Evolutionary conservation across 257 asterid species (phyloP).

Genomic region (Plantago major): DNA sequence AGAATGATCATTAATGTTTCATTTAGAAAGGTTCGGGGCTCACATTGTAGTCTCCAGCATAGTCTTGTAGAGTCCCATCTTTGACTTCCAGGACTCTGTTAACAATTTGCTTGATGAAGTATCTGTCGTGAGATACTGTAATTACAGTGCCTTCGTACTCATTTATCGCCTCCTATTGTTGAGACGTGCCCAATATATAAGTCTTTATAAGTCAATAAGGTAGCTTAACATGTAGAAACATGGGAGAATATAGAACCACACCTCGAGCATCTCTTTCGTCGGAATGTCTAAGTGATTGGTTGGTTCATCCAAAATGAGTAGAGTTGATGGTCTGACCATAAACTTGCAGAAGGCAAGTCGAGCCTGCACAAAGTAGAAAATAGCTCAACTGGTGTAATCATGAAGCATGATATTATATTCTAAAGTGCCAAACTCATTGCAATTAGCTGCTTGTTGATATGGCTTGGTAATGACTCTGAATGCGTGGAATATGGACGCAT

Average conservation of each 20-base stretch:
- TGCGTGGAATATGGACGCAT: too few species aligned
- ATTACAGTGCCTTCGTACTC: constrained; percentile 94
- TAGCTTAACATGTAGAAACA: neutral
- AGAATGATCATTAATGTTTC: too few species aligned
- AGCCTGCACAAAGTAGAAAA: constrained; percentile 45
- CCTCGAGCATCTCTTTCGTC: constrained; percentile 99
- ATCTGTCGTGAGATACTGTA: constrained; percentile 94
- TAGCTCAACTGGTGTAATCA: neutral
- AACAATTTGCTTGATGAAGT: constrained; percentile 93
- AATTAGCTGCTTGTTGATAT: too few species aligned
- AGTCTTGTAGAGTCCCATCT: constrained; percentile 80
- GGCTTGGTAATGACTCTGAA: too few species aligned
- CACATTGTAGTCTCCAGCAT: constrained; percentile 92
- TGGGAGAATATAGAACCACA: constrained; percentile 20
- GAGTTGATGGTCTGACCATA: constrained; percentile 95
- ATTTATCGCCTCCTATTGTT: constrained; percentile 77
- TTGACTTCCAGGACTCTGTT: constrained; percentile 92
- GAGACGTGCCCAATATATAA: neutral
- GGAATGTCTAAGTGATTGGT: constrained; percentile 97
- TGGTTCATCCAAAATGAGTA: constrained; percentile 93
- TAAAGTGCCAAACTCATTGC: too few species aligned
- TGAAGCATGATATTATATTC: too few species aligned
- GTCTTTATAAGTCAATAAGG: constrained; percentile 9
- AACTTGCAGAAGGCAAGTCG: constrained; percentile 99
- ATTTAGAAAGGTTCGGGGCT: constrained; percentile 16